Conservation (phyloP, 257 asterid genomes). For the Linderniella brevidens region DNA sequence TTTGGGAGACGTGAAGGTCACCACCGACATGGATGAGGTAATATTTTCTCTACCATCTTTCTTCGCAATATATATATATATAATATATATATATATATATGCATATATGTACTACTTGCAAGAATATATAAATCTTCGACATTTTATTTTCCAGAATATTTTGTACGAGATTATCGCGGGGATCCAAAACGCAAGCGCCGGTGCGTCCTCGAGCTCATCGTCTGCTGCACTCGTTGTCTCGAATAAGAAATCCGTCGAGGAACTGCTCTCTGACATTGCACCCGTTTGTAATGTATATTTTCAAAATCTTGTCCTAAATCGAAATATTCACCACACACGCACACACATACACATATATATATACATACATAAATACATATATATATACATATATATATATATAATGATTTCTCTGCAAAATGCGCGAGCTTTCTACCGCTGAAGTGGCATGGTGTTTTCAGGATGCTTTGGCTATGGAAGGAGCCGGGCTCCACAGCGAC, state of each 20-base stretch:
- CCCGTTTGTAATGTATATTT: conserved; percentile 38
- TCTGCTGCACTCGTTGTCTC: conserved; percentile 54
- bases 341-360: background rate
- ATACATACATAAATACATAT: background rate
- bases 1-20: conserved; percentile 53
- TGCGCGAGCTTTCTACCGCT: background rate
- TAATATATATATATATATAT: background rate
- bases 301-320: conserved; percentile 4
- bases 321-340: background rate
- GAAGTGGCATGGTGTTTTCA: conserved; percentile 21
- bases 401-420: background rate
- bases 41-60: conserved; percentile 6
- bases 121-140: background rate
- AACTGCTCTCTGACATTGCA: conserved; percentile 56
- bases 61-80: background rate
- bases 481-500: conserved; percentile 17
- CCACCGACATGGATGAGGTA: conserved; percentile 66
- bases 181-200: conserved; percentile 48
- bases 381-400: background rate
- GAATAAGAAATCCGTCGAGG: conserved; percentile 43
- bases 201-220: conserved; percentile 56
- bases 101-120: too few relatives aligned
- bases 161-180: conserved; percentile 75
- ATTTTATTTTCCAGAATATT: conserved; percentile 32
- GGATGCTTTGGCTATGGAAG: conserved; percentile 54